Conservation (phyloP, 768 basidiomycete species). For the Pholiota conissans region DNA sequence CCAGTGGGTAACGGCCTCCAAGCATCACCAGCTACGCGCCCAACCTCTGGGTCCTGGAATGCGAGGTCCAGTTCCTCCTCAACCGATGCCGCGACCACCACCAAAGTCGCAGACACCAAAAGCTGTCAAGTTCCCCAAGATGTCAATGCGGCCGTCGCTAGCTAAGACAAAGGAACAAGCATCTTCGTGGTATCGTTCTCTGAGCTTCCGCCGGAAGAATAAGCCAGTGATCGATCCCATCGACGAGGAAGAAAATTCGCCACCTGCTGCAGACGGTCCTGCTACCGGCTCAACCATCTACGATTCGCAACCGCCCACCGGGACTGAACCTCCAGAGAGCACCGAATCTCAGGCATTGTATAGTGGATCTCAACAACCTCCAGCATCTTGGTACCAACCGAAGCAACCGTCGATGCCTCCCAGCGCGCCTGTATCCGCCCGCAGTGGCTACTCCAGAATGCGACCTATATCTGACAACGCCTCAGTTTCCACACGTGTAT, state of each 20-base stretch:
- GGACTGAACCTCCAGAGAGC: conserved; percentile 9
- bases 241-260: conserved; percentile 18
- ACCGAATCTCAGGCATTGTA: conserved; percentile 20
- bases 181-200: conserved; percentile 39
- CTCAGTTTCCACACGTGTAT: conserved; percentile 31
- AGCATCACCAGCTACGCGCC: conserved; percentile 27
- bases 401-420: conserved; percentile 4
- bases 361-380: conserved; percentile 11
- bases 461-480: conserved; percentile 23
- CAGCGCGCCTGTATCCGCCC: conserved; percentile 12
- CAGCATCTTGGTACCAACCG: conserved; percentile 31
- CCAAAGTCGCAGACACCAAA: conserved; percentile 13
- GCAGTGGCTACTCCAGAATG: conserved; percentile 18
- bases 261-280: conserved; percentile 9
- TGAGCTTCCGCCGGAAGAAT: conserved; percentile 35
- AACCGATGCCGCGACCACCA: conserved; percentile 11
- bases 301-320: conserved; percentile 11
- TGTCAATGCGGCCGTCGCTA: conserved; percentile 21
- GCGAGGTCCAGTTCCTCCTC: conserved; percentile 14
- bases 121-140: conserved; percentile 21
- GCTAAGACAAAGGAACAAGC: conserved; percentile 34
- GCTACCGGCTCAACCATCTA: conserved; percentile 3
- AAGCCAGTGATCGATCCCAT: conserved; percentile 34
- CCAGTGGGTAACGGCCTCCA: conserved; percentile 39
- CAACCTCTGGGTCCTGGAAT: conserved; percentile 11